Evolutionary conservation across 2,329 filamentous ascomycete species (phyloP).

Genomic region (Xylaria sp.): DNA sequence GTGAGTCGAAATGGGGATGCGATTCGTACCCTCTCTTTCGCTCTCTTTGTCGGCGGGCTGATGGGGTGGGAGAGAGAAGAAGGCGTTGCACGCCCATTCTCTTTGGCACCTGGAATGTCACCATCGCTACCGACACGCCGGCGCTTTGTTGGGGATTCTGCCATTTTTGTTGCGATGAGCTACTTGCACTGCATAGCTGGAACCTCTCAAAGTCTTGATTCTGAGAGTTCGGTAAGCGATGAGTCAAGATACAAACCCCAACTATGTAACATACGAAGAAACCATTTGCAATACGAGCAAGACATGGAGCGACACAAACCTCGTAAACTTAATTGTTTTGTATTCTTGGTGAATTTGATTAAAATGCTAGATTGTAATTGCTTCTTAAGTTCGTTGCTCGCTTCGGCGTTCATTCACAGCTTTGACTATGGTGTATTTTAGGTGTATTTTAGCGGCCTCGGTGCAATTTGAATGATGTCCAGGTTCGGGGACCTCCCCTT

Average conservation of each 20-base stretch:
- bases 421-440: too few species aligned
- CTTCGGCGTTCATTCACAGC: too few species aligned
- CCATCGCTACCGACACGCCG: conserved; percentile 30
- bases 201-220: too few species aligned
- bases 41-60: conserved; percentile 52
- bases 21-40: conserved; percentile 35
- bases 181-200: not conserved
- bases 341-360: not conserved
- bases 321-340: not conserved
- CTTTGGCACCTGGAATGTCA: conserved; percentile 6
- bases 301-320: too few species aligned
- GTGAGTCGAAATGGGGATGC: conserved; percentile 76
- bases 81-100: conserved; percentile 27
- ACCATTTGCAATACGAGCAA: not conserved
- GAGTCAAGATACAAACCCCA: too few species aligned
- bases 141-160: conserved; percentile 36
- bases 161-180: conserved; percentile 27
- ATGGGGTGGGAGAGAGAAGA: conserved; percentile 47
- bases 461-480: too few species aligned
- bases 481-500: too few species aligned
- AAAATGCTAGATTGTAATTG: too few species aligned
- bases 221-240: too few species aligned
- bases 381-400: too few species aligned
- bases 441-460: too few species aligned
- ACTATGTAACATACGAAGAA: too few species aligned